Base-by-base conservation (phyloP, 805 yeast species). In the Lipomyces mesembrius region DNA sequence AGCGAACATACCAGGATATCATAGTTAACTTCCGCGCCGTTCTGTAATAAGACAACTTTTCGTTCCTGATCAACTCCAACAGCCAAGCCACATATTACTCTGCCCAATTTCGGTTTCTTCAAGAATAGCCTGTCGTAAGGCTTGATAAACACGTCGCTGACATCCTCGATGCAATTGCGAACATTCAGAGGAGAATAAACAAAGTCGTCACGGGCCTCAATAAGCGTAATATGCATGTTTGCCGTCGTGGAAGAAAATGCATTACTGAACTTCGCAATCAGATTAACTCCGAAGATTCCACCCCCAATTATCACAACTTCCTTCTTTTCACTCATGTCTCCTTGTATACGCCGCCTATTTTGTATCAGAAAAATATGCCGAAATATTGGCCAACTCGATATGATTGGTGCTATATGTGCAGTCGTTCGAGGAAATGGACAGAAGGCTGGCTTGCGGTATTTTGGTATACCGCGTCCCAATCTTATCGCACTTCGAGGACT, bases 261-360 rank as follows among this genome's bases (percentile, higher is more conserved):
- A 25, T 52, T 52, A 3, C 27, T 0, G 55, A 52, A 52, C 55
- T 52, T 52, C n/a, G 55, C 55, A 29, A 32, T 34, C 11, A 59
- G 56, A 17, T 34, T 34, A 34, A 43, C 34, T 17, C 70, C 70
- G 54, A 52, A 67, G 37, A 67, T 53, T 37, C 70, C 70, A 17
- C 67, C 70, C 57, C 70, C 70, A 55, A 67, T 53, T 20, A 67
- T 27, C 43, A 67, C 65, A 34, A 67, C 29, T 22, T 67, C 57
- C 34, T 25, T 29, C 55, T 11, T 52, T 17, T 43, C 49, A 17
- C 22, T n/a, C 49, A 43, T 43, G 1, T 43, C 49, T 43, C 20
- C 22, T 43, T 43, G 22, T 43, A n/a, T 12, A 2, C 9, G 39
- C 14, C 6, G 14, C 39, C 39, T 7, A 14, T 3, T 37, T 37